phyloP scores from a whole-genome alignment of 768 basidiomycete species.

The Coprinopsis sp. region DNA sequence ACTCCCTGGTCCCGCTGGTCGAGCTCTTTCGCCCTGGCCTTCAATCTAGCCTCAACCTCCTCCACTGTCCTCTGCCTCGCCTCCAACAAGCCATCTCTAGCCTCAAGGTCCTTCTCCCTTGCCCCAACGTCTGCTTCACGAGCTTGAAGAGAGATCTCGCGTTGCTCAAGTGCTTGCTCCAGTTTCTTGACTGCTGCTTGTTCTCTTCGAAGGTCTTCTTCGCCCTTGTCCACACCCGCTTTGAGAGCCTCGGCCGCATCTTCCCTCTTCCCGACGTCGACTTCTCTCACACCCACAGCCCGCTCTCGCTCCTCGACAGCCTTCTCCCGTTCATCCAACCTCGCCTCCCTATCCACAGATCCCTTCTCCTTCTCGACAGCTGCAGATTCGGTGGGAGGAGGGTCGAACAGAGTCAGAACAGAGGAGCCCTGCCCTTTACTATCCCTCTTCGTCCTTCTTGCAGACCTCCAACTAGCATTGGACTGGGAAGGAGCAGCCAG shows the following conservation, averaged over 20 bases:
- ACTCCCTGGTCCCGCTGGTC: no score
- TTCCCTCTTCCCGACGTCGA: background rate
- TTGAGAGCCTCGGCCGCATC: background rate
- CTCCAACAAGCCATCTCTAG: background rate
- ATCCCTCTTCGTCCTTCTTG: background rate
- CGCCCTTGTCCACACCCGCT: background rate
- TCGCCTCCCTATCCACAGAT: background rate
- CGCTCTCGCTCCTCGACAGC: background rate
- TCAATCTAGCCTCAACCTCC: background rate
- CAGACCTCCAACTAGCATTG: background rate
- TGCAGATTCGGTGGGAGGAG: background rate
- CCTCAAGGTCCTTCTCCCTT: background rate
- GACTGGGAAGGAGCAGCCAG: background rate
- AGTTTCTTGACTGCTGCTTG: no score
- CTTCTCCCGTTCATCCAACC: background rate
- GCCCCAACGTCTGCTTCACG: background rate
- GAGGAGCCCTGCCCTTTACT: no score
- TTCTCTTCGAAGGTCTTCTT: no score
- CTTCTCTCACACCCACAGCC: background rate
- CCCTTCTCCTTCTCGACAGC: background rate
- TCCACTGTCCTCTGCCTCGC: background rate
- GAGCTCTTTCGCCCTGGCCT: no score
- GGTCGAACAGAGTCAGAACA: background rate
- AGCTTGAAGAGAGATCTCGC: no score
- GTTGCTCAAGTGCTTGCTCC: no score